phyloP scores from a whole-genome alignment of 768 basidiomycete genomes.

The Tephrocybe rancida region DNA sequence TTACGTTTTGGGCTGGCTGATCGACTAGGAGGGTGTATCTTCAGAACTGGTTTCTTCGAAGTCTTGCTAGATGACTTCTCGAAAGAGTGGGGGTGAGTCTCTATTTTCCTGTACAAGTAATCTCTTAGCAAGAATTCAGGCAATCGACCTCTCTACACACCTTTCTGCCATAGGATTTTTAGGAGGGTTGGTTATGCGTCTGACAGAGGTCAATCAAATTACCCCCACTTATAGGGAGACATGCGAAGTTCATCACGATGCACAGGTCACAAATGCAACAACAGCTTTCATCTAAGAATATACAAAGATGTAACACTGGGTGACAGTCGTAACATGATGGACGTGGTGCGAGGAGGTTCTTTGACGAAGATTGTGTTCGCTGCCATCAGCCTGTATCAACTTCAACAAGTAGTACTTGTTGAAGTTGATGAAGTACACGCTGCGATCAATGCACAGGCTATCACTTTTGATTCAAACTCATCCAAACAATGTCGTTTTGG shows the following conservation, averaged over 20 bases:
- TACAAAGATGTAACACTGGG: not conserved
- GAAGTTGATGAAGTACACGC: too few relatives aligned
- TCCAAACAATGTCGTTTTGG: slow-evolving; percentile 6
- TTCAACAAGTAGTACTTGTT: too few relatives aligned
- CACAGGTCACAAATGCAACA: not conserved
- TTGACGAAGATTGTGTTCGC: too few relatives aligned
- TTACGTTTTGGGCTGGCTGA: not conserved
- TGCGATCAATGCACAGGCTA: not conserved
- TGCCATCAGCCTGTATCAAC: too few relatives aligned
- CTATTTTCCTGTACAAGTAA: too few relatives aligned
- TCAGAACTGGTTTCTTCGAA: not conserved
- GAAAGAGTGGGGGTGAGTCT: too few relatives aligned
- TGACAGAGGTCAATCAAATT: not conserved
- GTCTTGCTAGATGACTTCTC: too few relatives aligned
- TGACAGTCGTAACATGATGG: not conserved
- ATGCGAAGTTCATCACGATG: not conserved
- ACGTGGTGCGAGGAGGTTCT: not conserved
- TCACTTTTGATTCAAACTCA: slow-evolving; percentile 3
- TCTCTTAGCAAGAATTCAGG: too few relatives aligned
- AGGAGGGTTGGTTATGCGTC: not conserved
- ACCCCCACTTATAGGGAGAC: not conserved
- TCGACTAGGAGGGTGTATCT: not conserved
- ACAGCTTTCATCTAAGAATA: not conserved
- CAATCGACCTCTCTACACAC: not conserved
- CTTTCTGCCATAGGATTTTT: not conserved